Evolutionary conservation across 441 rosid species (phyloP).

Genomic region (Erysimum pusillum): DNA sequence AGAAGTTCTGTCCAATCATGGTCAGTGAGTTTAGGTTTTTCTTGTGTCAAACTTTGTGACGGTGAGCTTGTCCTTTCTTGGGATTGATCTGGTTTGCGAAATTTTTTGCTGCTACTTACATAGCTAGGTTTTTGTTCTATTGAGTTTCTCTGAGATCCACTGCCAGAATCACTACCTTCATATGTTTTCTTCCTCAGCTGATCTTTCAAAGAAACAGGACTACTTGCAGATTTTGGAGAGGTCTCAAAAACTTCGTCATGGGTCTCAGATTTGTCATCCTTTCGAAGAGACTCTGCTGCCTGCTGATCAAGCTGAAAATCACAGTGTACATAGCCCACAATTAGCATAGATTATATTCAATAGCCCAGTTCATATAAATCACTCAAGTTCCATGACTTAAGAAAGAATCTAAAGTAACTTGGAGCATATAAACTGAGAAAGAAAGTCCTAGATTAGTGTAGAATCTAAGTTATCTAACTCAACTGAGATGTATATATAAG

Average conservation of each 20-base stretch:
- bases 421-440: too few species aligned
- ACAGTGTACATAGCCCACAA: slow-evolving; percentile 35
- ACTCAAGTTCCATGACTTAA: too few species aligned
- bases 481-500: too few species aligned
- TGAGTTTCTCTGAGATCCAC: slow-evolving; percentile 60
- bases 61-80: slow-evolving; percentile 48
- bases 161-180: slow-evolving; percentile 53
- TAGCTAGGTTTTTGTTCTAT: slow-evolving; percentile 38
- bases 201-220: slow-evolving; percentile 77
- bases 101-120: slow-evolving; percentile 26
- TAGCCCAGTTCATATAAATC: too few species aligned
- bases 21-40: slow-evolving; percentile 67
- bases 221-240: slow-evolving; percentile 56
- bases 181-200: slow-evolving; percentile 73
- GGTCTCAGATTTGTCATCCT: slow-evolving; percentile 68
- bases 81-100: slow-evolving; percentile 43
- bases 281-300: slow-evolving; percentile 91
- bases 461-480: too few species aligned
- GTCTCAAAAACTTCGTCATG: slow-evolving; percentile 58
- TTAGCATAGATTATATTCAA: not conserved
- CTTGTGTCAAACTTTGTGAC: slow-evolving; percentile 44
- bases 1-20: slow-evolving; percentile 92
- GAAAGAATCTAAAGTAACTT: too few species aligned
- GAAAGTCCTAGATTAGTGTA: too few species aligned
- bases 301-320: slow-evolving; percentile 87